Evolutionary conservation across 768 basidiomycete genomes (phyloP).

Genomic region (Hericium erinaceus): DNA sequence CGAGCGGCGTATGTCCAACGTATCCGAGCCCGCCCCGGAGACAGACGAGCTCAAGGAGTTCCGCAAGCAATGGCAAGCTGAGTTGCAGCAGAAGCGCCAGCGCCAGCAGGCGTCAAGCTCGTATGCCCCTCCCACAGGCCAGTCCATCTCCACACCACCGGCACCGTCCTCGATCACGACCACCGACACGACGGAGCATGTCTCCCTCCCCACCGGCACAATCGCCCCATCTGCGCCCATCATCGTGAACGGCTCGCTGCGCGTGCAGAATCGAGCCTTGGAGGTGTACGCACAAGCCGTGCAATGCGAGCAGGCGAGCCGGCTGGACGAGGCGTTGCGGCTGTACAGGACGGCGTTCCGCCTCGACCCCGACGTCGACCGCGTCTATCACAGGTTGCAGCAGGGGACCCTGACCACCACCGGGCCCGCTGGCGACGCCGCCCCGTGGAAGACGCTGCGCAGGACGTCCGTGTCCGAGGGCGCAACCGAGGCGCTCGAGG

Average conservation of each 20-base stretch:
- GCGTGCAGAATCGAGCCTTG: slow-evolving; percentile 39
- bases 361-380: slow-evolving; percentile 67
- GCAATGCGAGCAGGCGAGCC: slow-evolving; percentile 60
- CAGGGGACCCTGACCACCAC: slow-evolving; percentile 12
- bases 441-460: background rate
- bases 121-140: too few species aligned
- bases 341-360: slow-evolving; percentile 79
- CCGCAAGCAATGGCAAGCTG: slow-evolving; percentile 65
- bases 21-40: slow-evolving; percentile 21
- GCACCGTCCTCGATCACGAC: background rate
- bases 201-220: background rate
- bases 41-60: slow-evolving; percentile 58
- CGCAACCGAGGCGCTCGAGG: slow-evolving; percentile 2
- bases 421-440: background rate
- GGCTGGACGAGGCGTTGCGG: slow-evolving; percentile 64
- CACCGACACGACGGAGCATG: background rate
- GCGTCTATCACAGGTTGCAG: slow-evolving; percentile 55
- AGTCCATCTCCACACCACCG: too few species aligned
- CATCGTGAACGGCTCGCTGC: slow-evolving; percentile 9
- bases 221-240: background rate
- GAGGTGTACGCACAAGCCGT: slow-evolving; percentile 64
- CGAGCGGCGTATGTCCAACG: too few species aligned
- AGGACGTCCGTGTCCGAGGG: background rate
- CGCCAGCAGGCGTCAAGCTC: background rate
- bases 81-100: slow-evolving; percentile 31